These are phyloP conservation scores for Plasmodium cynomolgi DNA, from an alignment of 169 alveolate species.

Conservation along the genomic window DNA sequence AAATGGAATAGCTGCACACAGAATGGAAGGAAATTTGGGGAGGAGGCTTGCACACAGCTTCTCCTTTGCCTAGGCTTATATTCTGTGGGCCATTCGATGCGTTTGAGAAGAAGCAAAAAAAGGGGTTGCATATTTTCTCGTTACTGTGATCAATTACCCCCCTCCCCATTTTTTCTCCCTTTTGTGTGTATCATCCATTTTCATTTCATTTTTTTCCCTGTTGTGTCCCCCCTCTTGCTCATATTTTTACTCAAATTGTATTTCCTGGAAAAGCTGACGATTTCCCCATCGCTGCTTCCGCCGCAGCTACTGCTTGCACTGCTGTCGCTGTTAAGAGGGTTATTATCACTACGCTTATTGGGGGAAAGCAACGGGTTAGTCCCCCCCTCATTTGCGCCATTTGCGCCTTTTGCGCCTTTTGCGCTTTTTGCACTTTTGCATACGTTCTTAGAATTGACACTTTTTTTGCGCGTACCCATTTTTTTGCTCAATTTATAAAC, in stretches of 20 bases:
- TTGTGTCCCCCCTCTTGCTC: not conserved
- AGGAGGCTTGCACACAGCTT: not conserved
- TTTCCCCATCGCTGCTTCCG: not conserved
- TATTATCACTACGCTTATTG: not conserved
- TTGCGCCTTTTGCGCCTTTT: not conserved
- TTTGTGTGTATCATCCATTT: not conserved
- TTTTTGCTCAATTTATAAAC: conserved; percentile 32
- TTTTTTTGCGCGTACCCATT: conserved; percentile 12
- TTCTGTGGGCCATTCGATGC: not conserved
- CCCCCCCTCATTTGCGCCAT: not conserved
- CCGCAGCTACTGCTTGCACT: not conserved
- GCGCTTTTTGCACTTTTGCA: not conserved
- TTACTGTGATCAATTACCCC: not conserved
- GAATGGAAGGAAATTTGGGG: not conserved
- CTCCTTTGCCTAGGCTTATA: not conserved
- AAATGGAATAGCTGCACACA: not conserved
- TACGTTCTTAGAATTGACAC: not conserved
- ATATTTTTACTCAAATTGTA: conserved; percentile 19
- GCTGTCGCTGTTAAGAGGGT: not conserved
- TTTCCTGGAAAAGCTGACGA: conserved; percentile 24
- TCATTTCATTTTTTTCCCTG: not conserved
- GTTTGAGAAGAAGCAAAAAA: not conserved
- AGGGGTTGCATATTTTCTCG: not conserved
- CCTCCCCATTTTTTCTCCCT: not conserved
- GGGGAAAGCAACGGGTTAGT: not conserved